A percentile compares a stretch with the other conserved stretches of the same genome.
These are phyloP conservation scores for Cymbopogon citratus DNA, from an alignment of 176 grass and related monocot species.

Conservation along the genomic window DNA sequence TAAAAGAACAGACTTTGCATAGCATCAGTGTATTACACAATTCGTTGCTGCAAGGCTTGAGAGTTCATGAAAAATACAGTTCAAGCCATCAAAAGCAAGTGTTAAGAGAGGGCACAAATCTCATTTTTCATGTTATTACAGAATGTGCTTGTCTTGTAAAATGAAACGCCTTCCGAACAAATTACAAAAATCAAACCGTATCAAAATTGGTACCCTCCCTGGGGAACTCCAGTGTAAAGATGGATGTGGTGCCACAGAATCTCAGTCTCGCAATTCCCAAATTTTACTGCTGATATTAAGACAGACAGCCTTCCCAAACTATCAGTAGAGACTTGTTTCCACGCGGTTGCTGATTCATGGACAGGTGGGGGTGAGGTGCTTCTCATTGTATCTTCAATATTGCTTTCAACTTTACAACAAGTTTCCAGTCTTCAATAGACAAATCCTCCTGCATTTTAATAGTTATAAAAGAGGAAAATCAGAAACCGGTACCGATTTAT, in stretches of 20 bases:
- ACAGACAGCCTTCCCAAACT: not conserved
- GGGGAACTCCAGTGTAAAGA: not conserved
- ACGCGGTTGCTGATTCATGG: not conserved
- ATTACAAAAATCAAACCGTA: conserved; percentile 23
- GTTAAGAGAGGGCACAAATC: not conserved
- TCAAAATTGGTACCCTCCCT: conserved; percentile 21
- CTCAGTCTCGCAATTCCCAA: not conserved
- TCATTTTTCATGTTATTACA: not conserved
- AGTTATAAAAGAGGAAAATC: not conserved
- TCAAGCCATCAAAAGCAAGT: not conserved
- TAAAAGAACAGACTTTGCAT: too few relatives aligned
- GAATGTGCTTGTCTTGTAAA: conserved; percentile 7
- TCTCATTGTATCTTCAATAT: conserved; percentile 63
- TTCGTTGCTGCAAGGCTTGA: too few relatives aligned
- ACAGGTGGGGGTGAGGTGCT: not conserved
- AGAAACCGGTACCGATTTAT: not conserved
- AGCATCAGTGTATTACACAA: too few relatives aligned
- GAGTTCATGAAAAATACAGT: too few relatives aligned
- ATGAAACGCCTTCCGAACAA: not conserved
- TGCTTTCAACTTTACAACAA: conserved; percentile 55
- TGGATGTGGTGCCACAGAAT: not conserved
- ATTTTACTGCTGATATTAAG: not conserved
- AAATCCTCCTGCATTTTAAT: conserved; percentile 50
- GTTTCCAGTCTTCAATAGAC: conserved; percentile 61
- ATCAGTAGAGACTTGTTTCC: not conserved